Evolutionary conservation across 805 yeast genomes (phyloP).

Genomic region (Yamadazyma paraphyllophila): DNA sequence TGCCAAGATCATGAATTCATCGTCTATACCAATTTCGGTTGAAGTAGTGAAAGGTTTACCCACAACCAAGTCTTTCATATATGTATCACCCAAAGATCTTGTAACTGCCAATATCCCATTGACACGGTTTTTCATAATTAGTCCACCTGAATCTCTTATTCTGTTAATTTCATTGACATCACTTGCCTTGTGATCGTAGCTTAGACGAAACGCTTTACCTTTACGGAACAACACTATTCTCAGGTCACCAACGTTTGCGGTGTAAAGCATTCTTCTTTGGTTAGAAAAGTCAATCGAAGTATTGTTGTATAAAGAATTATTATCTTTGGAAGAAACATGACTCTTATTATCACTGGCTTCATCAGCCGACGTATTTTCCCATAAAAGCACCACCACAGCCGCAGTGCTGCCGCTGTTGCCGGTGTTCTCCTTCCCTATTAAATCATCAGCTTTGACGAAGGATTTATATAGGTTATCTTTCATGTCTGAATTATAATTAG

Average conservation of each 20-base stretch:
- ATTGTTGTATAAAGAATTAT: conserved; percentile 5
- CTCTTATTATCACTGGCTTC: neutral
- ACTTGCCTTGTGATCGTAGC: conserved; percentile 92
- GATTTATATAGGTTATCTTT: conserved; percentile 65
- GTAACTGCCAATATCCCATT: conserved; percentile 96
- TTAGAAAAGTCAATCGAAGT: conserved; percentile 12
- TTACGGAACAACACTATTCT: conserved; percentile 74
- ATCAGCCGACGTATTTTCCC: conserved; percentile 54
- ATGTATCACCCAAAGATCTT: conserved; percentile 89
- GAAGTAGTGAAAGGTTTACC: conserved; percentile 92
- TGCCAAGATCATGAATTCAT: conserved; percentile 82
- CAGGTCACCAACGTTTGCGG: conserved; percentile 95
- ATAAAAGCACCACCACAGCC: conserved; percentile 84
- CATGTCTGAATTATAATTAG: conserved; percentile 26
- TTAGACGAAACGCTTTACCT: conserved; percentile 73
- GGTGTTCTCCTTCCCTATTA: conserved; percentile 56
- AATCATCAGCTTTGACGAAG: conserved; percentile 72
- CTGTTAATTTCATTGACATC: conserved; percentile 76
- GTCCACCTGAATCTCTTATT: conserved; percentile 76
- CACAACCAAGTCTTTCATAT: conserved; percentile 83
- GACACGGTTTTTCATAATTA: conserved; percentile 85
- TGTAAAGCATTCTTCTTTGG: conserved; percentile 76
- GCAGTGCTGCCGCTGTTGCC: conserved; percentile 93
- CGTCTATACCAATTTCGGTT: conserved; percentile 64
- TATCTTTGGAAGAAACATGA: conserved; percentile 1